Conservation (phyloP, 495 filamentous ascomycete genomes). For the Penicillium manginii region DNA sequence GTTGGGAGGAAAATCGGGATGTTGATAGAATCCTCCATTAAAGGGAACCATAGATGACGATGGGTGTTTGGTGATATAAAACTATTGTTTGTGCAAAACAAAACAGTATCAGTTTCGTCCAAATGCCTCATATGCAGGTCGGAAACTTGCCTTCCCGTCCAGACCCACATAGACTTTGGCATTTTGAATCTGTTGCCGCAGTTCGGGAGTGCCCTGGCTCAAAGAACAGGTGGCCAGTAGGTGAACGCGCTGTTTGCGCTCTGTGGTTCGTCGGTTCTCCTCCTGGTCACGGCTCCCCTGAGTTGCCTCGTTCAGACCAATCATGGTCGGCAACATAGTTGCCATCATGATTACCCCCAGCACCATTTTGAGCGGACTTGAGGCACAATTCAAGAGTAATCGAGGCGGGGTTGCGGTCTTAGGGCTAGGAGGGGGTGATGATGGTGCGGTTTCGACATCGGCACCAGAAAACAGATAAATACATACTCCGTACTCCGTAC, state of each 20-base stretch:
- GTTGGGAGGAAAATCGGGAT: conserved; percentile 28
- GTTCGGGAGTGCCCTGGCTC: conserved; percentile 20
- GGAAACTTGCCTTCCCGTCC: conserved; percentile 29
- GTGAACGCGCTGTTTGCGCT: conserved; percentile 28
- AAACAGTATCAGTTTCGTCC: conserved; percentile 1
- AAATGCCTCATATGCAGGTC: conserved; percentile 12
- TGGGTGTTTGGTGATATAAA: conserved; percentile 35
- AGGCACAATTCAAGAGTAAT: not conserved
- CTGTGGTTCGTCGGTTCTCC: conserved; percentile 20
- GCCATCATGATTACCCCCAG: conserved; percentile 35
- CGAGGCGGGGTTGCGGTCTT: not conserved
- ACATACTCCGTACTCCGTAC: too few species aligned
- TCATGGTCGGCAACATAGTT: conserved; percentile 37
- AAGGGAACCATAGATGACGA: conserved; percentile 25
- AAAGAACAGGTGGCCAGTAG: conserved; percentile 28
- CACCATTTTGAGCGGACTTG: conserved; percentile 22
- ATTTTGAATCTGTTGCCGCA: conserved; percentile 32
- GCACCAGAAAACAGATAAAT: conserved; percentile 23
- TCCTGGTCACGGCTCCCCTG: conserved; percentile 28
- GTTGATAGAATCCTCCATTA: conserved; percentile 31
- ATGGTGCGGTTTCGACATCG: not conserved
- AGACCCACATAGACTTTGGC: conserved; percentile 31
- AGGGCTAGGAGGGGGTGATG: conserved; percentile 2
- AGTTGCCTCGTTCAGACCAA: conserved; percentile 33
- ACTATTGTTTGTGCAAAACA: conserved; percentile 9